A percentile compares a stretch with the other conserved stretches of the same genome.
These are phyloP conservation scores for Calonectria pauciramosa DNA, from an alignment of 2,329 filamentous ascomycete genomes.

Conservation along the genomic window DNA sequence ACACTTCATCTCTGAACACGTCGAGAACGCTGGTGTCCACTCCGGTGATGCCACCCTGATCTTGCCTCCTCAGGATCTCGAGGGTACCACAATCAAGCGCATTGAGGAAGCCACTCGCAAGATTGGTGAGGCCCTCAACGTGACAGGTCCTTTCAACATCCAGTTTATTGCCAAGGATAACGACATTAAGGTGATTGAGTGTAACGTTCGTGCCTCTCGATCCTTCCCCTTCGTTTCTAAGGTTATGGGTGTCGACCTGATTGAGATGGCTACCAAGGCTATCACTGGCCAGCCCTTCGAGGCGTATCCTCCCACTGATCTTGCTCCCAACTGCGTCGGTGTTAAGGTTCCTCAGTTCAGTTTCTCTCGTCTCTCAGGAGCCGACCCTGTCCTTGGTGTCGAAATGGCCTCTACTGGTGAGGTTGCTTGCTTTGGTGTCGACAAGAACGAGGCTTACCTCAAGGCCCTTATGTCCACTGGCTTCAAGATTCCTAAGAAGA, in stretches of 20 bases:
- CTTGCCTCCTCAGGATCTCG: slow-evolving; percentile 92
- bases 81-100: slow-evolving; percentile 86
- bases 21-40: slow-evolving; percentile 98
- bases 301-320: slow-evolving; percentile 83
- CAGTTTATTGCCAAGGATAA: slow-evolving; percentile 99
- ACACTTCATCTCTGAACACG: slow-evolving; percentile 98
- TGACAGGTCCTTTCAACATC: slow-evolving; percentile 98
- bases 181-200: slow-evolving; percentile 99
- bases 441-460: slow-evolving; percentile 98
- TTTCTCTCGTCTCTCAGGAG: slow-evolving; percentile 95
- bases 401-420: slow-evolving; percentile 99
- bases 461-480: slow-evolving; percentile 96
- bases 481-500: slow-evolving; percentile 96
- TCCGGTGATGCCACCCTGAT: slow-evolving; percentile 98
- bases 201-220: slow-evolving; percentile 95
- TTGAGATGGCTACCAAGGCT: slow-evolving; percentile 98
- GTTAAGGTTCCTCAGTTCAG: slow-evolving; percentile 99
- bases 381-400: slow-evolving; percentile 95
- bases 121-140: slow-evolving; percentile 93
- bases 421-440: slow-evolving; percentile 94
- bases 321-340: slow-evolving; percentile 88
- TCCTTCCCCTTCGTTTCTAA: slow-evolving; percentile 99
- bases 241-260: slow-evolving; percentile 97
- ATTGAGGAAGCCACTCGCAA: slow-evolving; percentile 97
- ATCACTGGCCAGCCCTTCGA: slow-evolving; percentile 88